Evolutionary conservation across 208 protist genomes (phyloP), one percentile per base, ranked within the genome.

Genomic region (Trypanosoma brucei): DNA sequence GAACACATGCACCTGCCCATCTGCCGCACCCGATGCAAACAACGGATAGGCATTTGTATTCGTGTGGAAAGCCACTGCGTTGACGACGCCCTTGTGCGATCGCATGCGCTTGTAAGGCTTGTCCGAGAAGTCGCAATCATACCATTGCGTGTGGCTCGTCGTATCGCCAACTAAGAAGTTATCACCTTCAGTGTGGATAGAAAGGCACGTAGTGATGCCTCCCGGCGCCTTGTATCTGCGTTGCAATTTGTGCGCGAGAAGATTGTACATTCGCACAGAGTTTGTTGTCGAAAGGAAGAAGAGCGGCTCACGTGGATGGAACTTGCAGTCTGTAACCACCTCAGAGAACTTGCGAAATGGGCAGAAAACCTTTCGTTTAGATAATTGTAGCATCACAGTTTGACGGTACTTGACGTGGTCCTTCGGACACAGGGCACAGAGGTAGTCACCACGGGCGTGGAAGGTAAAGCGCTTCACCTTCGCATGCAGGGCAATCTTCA

Each of bases 241-340:
- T 56, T 97, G 80, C 6, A 99, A 84, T 62, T 86, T 79, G 75
- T 99, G 96, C 49, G 97, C 94, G 50, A 94, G 64, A 7, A 99
- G 89, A 81, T 99, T 98, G 84, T 99, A 99, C 31, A 99, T 84
- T 31, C 96, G 94, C 51, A 99, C 87, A 30, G 87, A 86, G 60
- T 94, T 94, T 34, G 86, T 91, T 31, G 94, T 97, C 35, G 96
- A 86, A 55, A 99, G 88, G 75, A 99, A 98, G 77, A 99, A 98
- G 71, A 98, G 68, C n/a, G 98, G 98, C 85, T 98, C 96, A 22
- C 83, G 95, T 34, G 98, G 98, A 75, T 99, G 98, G 81, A 99
- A 99, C 42, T 78, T 75, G 67, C 91, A 96, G 85, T 96, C 91
- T 35, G 86, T 94, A 62, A 96, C 87, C 13, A 93, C 73, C 63